Evolutionary conservation across 1,139 yeast species (phyloP), one percentile per base, ranked within the genome.

Genomic region (Kodamaea plutei): DNA sequence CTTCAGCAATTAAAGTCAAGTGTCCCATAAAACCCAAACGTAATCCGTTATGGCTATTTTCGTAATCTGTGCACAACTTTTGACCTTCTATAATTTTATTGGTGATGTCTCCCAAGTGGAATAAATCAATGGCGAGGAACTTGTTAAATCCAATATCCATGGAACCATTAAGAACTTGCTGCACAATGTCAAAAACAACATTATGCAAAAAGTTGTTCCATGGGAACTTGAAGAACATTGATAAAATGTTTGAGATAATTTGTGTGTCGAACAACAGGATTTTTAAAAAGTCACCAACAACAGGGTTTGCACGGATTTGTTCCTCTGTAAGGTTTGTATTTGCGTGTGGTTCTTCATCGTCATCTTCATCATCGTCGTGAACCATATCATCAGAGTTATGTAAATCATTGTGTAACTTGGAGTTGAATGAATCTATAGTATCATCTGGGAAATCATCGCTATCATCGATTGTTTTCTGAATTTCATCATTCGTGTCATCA

Each of bases 201-300:
- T 91, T 91, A 60, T 91, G 99, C 60, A 94, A 69, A 52, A 91
- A 91, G 55, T 91, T 91, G 58, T 91, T 91, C 98, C 99, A 91
- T 4, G 98, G 98, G 58, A 88, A 91, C 46, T 74, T 73, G 71
- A 89, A 84, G 54, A 91, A 89, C 83, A 91, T 81, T 21, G 78
- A 63, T 36, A 89, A 61, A 33, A 91, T 84, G 30, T 82, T 79
- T 27, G 85, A 73, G 30, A 91, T 73, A 36, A 91, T 83, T 42
- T 79, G 79, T 33, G 84, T 82, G 54, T 91, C 96, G 47, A 79
- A 81, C 26, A 91, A 65, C 5, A 95, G 79, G 39, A 89, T 84
- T 57, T 91, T 91, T 52, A 93, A 71, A 46, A 68, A 75, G 58
- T 93, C 98, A 12, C 98, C 98, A 33, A 88, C 79, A 7, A 91